Percentiles rank a stretch among this genome's conserved stretches.
Conservation (phyloP, 257 asterid genomes). For the Solanum megistacrolobum region DNA sequence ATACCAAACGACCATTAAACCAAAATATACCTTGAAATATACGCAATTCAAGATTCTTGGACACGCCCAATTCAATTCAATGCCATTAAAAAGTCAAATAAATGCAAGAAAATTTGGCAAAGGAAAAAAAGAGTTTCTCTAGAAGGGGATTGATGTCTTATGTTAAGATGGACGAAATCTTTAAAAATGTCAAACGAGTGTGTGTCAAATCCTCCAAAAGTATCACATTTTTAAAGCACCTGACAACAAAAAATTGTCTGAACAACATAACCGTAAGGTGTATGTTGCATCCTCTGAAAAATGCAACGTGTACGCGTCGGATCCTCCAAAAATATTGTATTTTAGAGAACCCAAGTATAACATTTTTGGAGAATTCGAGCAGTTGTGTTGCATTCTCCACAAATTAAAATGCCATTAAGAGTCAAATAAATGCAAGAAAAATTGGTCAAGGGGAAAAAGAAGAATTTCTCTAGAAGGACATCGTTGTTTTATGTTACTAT, state of each 20-base stretch:
- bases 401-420: background rate
- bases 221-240: background rate
- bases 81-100: background rate
- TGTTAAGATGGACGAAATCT: background rate
- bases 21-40: background rate
- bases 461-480: background rate
- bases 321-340: background rate
- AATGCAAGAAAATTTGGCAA: background rate
- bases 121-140: background rate
- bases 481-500: background rate
- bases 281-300: background rate
- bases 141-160: background rate
- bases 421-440: background rate
- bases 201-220: background rate
- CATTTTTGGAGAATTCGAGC: background rate
- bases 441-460: background rate
- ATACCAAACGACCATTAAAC: background rate
- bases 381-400: background rate
- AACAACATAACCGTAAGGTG: background rate
- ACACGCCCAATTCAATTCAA: background rate
- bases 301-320: background rate
- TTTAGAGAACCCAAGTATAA: background rate
- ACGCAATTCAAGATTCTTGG: background rate
- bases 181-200: background rate
- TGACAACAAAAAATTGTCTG: accelerated